phyloP scores from a whole-genome alignment of 108 stramenopile genomes.

The Cyclotella choctawhatcheeana region DNA sequence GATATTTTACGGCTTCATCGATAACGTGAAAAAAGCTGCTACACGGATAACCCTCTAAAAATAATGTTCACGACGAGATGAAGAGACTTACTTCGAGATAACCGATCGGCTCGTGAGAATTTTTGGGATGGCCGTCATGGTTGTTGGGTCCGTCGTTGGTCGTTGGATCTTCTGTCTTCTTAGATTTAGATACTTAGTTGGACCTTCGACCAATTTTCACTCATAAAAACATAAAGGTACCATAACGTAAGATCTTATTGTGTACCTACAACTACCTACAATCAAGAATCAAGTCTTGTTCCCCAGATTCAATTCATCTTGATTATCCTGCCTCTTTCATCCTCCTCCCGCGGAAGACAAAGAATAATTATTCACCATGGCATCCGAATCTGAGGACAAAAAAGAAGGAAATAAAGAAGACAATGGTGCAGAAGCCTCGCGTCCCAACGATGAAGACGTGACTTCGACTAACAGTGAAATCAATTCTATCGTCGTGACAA shows the following conservation, averaged over 20 bases:
- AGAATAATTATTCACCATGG: constrained; percentile 13
- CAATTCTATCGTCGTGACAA: constrained; percentile 19
- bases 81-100: constrained; percentile 25
- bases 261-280: too few relatives aligned
- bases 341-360: background rate
- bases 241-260: too few relatives aligned
- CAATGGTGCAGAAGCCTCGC: background rate
- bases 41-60: background rate
- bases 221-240: too few relatives aligned
- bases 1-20: too few relatives aligned
- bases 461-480: constrained; percentile 23
- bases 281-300: too few relatives aligned
- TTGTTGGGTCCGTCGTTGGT: too few relatives aligned
- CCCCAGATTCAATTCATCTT: too few relatives aligned
- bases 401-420: background rate
- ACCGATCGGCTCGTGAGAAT: constrained; percentile 36
- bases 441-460: background rate
- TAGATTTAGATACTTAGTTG: too few relatives aligned
- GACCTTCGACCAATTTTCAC: too few relatives aligned
- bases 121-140: constrained; percentile 25
- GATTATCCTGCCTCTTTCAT: background rate
- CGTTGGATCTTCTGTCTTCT: too few relatives aligned
- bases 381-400: background rate
- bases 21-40: background rate
- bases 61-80: background rate